Percentiles rank a stretch among this genome's conserved stretches.
phyloP scores from a whole-genome alignment of 257 asterid species.

The Jasminum sambac region DNA sequence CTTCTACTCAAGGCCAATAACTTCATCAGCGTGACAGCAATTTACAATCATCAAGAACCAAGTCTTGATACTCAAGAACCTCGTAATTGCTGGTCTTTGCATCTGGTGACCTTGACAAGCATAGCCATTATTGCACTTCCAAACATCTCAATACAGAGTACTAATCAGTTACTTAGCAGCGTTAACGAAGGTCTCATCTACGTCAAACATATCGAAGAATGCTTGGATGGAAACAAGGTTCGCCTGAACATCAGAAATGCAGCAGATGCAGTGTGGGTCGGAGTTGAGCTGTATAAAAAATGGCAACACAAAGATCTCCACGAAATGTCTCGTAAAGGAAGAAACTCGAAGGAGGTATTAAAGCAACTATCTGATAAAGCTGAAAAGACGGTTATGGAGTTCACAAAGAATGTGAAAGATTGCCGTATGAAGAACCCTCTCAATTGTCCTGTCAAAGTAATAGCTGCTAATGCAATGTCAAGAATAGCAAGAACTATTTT shows the following conservation, averaged over 20 bases:
- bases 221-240: constrained; percentile 26
- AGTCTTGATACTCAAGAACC: constrained; percentile 39
- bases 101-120: constrained; percentile 43
- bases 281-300: constrained; percentile 34
- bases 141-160: constrained; percentile 21
- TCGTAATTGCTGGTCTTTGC: constrained; percentile 51
- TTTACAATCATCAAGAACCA: constrained; percentile 35
- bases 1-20: constrained; percentile 31
- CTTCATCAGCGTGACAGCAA: constrained; percentile 34
- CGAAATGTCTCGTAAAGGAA: constrained; percentile 31
- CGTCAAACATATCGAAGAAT: constrained; percentile 38
- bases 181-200: constrained; percentile 39
- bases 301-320: constrained; percentile 43
- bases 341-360: constrained; percentile 30
- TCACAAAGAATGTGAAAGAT: constrained; percentile 1
- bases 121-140: constrained; percentile 39
- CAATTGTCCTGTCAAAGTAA: constrained; percentile 22
- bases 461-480: constrained; percentile 24
- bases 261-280: constrained; percentile 36
- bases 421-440: constrained; percentile 16
- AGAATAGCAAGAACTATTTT: constrained; percentile 8
- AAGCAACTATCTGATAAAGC: constrained; percentile 24
- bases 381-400: constrained; percentile 1
- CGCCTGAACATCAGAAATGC: constrained; percentile 33
- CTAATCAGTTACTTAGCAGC: constrained; percentile 23